Evolutionary conservation across 78 protist genomes (phyloP).

Genomic region (Cavenderia fasciculata): DNA sequence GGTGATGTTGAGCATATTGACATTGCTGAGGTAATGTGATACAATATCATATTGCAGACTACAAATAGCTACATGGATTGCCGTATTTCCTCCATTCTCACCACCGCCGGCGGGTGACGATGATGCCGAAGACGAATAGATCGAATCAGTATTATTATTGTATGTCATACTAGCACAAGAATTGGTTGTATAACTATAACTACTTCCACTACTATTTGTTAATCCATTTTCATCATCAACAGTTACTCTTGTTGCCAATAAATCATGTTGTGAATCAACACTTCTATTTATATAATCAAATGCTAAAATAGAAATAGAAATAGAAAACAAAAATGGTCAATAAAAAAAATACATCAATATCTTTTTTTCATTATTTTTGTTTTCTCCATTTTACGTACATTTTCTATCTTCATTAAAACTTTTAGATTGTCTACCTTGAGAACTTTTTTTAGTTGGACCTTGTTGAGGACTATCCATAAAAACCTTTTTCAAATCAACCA

Average conservation of each 20-base stretch:
- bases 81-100: slow-evolving; percentile 48
- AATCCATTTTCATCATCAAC: no score
- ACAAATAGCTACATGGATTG: slow-evolving; percentile 5
- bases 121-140: no score
- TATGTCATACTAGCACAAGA: background rate
- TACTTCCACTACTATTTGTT: background rate
- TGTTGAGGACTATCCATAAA: background rate
- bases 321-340: no score
- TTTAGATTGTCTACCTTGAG: slow-evolving; percentile 43
- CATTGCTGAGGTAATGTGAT: background rate
- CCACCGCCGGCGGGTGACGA: no score
- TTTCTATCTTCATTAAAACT: no score
- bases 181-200: background rate
- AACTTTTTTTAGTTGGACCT: slow-evolving; percentile 1
- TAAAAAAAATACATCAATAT: no score
- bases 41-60: background rate
- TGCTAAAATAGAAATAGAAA: no score
- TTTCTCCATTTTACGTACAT: no score
- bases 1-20: background rate
- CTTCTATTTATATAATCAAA: slow-evolving; percentile 4
- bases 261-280: background rate
- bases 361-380: no score
- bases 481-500: background rate
- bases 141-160: no score
- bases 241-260: no score